Evolutionary conservation across 768 basidiomycete species (phyloP).

Genomic region (Phaeolepiota aurea): DNA sequence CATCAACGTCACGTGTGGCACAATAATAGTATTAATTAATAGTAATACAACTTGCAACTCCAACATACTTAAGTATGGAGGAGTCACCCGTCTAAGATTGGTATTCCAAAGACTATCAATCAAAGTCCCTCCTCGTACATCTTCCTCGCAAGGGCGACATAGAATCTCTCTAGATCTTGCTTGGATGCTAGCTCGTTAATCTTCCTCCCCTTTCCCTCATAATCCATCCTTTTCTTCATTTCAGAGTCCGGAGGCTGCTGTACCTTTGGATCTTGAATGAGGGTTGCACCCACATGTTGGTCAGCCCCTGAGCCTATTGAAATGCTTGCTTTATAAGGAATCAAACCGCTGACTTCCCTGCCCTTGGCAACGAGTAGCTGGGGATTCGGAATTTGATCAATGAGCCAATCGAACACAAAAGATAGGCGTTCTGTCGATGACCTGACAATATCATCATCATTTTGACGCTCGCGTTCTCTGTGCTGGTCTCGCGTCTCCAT

Average conservation of each 20-base stretch:
- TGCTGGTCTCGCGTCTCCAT: conserved; percentile 6
- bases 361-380: conserved; percentile 8
- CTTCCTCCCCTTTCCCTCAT: conserved; percentile 15
- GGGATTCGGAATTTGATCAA: conserved; percentile 54
- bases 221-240: conserved; percentile 17
- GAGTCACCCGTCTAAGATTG: too few species aligned
- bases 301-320: too few species aligned
- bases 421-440: conserved; percentile 67
- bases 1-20: too few species aligned
- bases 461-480: conserved; percentile 17
- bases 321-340: not conserved
- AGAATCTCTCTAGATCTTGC: conserved; percentile 82
- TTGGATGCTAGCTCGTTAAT: conserved; percentile 53
- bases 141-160: conserved; percentile 81
- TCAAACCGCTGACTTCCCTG: conserved; percentile 1
- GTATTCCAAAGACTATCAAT: too few species aligned
- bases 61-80: too few species aligned
- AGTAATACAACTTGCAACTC: too few species aligned
- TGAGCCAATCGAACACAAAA: conserved; percentile 72
- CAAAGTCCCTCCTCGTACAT: conserved; percentile 89
- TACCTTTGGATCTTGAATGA: not conserved
- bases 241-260: conserved; percentile 7
- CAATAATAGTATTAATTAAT: too few species aligned
- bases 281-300: conserved; percentile 2
- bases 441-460: conserved; percentile 49